Base-by-base conservation (phyloP, 495 filamentous ascomycete species). In the Neurospora hispaniola region DNA sequence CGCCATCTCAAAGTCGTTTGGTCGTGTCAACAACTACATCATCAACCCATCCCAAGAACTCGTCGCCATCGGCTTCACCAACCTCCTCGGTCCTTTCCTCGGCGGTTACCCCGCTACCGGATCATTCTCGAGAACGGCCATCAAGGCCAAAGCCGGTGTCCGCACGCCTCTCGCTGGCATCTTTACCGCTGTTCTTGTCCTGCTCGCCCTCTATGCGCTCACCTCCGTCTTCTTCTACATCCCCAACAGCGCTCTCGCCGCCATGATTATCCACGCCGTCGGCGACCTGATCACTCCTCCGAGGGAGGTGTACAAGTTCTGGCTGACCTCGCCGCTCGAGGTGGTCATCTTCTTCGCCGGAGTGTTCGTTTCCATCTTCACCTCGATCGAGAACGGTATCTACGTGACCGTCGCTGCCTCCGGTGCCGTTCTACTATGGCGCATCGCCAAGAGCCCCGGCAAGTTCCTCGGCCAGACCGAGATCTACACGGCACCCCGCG, bases 41-140 rank as follows among this genome's bases (percentile, higher is more conserved):
- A 86, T 88, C 73, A 79, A 86, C 69, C 86, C 86, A 0, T 86
- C 85, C 1, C 86, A 88, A 70, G 86, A 88, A 71, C 78, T 88
- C 11, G 85, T 88, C 27, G 86, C 86, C 46, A 84, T 87, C 71
- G 86, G 86, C n/a, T 80, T 85, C 41, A 84, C 81, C 62, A 88
- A 88, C 70, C 75, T 87, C 40, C 77, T 87, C 46, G 86, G 84
- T 5, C 84, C 85, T 18, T 88, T 88, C 74, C 82, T 88, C 27
- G 84, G 84, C 31, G 85, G 82, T 3, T 87, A 86, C 69, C 85
- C 85, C 4, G 83, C 85, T 14, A 88, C 86, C 11, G 86, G 85
- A 10, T 88, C 86, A 12, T 88, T 88, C 79, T 82, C 84, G 62
- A 79, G 86, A 31, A 82, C 84, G 42, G 80, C 86, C 73, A 84